Percentiles rank a stretch among this genome's conserved stretches.
Conservation (phyloP, 805 yeast species). For the Candida sphagnicola region DNA sequence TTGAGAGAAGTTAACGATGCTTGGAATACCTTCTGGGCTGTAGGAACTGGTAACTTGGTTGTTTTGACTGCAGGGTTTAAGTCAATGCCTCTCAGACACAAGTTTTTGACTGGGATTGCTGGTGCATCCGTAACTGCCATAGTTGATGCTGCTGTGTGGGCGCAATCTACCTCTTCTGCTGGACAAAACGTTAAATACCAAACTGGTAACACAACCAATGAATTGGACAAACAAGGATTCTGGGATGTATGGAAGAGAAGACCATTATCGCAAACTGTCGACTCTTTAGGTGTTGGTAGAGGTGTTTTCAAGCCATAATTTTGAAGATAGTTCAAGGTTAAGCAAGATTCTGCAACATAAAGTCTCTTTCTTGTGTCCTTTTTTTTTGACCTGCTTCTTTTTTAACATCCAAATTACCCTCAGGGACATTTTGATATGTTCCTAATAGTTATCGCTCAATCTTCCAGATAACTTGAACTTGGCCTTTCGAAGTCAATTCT, state of each 20-base stretch:
- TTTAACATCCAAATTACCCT: too few relatives aligned
- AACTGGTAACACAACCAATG: slow-evolving; percentile 35
- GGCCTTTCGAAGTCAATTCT: too few relatives aligned
- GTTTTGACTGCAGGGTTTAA: slow-evolving; percentile 42
- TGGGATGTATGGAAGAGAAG: slow-evolving; percentile 81
- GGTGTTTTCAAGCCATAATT: slow-evolving; percentile 44
- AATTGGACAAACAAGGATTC: slow-evolving; percentile 47
- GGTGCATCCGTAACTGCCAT: slow-evolving; percentile 38
- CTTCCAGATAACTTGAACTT: too few relatives aligned
- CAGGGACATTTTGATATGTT: too few relatives aligned
- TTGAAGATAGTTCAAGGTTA: neutral
- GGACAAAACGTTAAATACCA: slow-evolving; percentile 36
- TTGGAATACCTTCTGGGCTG: slow-evolving; percentile 62
- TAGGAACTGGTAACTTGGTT: slow-evolving; percentile 46
- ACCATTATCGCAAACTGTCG: slow-evolving; percentile 76
- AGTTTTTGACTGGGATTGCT: slow-evolving; percentile 35
- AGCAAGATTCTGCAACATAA: too few relatives aligned
- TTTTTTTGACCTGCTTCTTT: too few relatives aligned
- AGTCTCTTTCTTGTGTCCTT: too few relatives aligned
- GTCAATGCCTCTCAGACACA: slow-evolving; percentile 39
- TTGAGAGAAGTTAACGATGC: slow-evolving; percentile 62
- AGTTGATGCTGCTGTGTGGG: slow-evolving; percentile 36
- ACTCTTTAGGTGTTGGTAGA: slow-evolving; percentile 67
- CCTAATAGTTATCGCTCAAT: too few relatives aligned
- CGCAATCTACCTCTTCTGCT: slow-evolving; percentile 37